Conservation (phyloP, 805 yeast genomes). For the Yamadazyma ubonensis region DNA sequence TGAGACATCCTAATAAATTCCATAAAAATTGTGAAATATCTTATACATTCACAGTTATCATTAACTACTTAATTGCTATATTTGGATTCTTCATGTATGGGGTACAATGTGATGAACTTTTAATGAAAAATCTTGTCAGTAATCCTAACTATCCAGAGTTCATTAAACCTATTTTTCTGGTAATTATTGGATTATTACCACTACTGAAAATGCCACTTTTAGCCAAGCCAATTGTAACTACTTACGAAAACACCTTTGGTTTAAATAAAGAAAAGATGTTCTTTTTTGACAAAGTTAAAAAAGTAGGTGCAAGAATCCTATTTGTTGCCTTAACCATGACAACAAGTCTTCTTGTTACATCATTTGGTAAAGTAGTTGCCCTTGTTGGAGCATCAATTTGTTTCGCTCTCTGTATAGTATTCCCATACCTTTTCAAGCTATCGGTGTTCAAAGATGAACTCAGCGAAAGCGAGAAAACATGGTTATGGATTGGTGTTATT, state of each 20-base stretch:
- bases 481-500: conserved; percentile 4
- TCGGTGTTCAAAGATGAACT: conserved; percentile 24
- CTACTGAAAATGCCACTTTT: conserved; percentile 42
- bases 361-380: conserved; percentile 42
- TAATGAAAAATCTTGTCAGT: conserved; percentile 70
- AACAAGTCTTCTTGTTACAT: conserved; percentile 31
- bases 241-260: conserved; percentile 30
- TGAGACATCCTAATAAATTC: conserved; percentile 66
- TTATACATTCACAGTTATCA: conserved; percentile 54
- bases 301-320: conserved; percentile 18
- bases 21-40: conserved; percentile 51
- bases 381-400: conserved; percentile 44
- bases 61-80: conserved; percentile 62
- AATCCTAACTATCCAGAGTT: conserved; percentile 68
- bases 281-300: conserved; percentile 2
- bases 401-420: conserved; percentile 38
- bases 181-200: conserved; percentile 39
- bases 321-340: conserved; percentile 23
- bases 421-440: conserved; percentile 39
- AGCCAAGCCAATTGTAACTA: conserved; percentile 38
- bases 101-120: conserved; percentile 58
- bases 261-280: conserved; percentile 5
- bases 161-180: conserved; percentile 35
- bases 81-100: conserved; percentile 85
- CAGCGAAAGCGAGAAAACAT: conserved; percentile 5